These are phyloP conservation scores for Boehmeria nivea DNA, from an alignment of 306 rosid species.

Conservation along the genomic window DNA sequence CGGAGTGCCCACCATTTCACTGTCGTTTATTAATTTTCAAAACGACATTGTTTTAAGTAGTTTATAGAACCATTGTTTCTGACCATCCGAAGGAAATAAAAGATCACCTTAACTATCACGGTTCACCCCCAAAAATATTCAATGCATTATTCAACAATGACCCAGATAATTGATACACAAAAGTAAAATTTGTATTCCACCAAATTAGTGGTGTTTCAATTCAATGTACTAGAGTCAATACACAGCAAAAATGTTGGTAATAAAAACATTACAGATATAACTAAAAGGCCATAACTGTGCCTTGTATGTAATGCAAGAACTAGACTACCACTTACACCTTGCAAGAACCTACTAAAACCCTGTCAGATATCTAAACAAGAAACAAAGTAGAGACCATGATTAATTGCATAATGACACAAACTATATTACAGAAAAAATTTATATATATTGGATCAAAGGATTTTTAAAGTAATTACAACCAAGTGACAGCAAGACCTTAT, in stretches of 20 bases:
- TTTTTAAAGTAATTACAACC: too few species aligned
- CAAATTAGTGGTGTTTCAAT: not conserved
- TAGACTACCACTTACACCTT: not conserved
- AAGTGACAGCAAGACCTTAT: not conserved
- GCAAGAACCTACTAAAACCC: not conserved
- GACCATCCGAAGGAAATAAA: too few species aligned
- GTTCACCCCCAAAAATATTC: too few species aligned
- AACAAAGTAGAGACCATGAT: not conserved
- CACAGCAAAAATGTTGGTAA: not conserved
- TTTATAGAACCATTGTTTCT: too few species aligned
- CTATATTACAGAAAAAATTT: not conserved
- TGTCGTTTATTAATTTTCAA: too few species aligned
- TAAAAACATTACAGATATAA: too few species aligned
- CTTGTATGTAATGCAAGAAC: not conserved
- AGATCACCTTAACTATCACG: too few species aligned
- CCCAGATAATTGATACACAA: too few species aligned
- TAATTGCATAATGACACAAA: not conserved
- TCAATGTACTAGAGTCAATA: not conserved
- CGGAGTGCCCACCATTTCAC: too few species aligned
- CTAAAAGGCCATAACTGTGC: not conserved
- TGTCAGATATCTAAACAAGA: not conserved
- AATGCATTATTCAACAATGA: too few species aligned
- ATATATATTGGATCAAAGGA: not conserved
- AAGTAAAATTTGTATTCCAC: not conserved
- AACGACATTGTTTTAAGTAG: too few species aligned